Evolutionary conservation across 208 protist genomes (phyloP).

Genomic region (Trypanosoma avium): DNA sequence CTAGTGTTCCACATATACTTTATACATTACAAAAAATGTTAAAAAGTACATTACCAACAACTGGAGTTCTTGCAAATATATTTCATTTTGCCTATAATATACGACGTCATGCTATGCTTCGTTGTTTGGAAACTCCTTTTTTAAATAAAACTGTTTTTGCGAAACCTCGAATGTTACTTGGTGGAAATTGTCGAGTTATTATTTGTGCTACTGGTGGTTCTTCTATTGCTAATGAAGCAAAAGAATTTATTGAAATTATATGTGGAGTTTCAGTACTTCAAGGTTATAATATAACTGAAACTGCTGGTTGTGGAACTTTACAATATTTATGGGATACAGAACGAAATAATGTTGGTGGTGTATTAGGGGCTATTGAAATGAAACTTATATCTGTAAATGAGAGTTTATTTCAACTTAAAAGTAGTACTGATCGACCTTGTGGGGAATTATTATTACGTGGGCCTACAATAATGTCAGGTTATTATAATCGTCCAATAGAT

Average conservation of each 20-base stretch:
- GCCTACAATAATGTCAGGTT: constrained; percentile 63
- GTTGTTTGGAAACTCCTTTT: background rate
- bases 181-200: background rate
- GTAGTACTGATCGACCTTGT: constrained; percentile 19
- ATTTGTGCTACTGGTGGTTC: background rate
- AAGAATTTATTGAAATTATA: background rate
- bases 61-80: background rate
- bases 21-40: constrained; percentile 37
- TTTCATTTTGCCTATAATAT: background rate
- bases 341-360: background rate
- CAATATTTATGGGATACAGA: background rate
- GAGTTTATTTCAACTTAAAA: too few relatives aligned
- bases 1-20: constrained; percentile 55
- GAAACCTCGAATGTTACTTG: background rate
- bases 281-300: background rate
- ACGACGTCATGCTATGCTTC: background rate
- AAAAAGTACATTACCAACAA: background rate
- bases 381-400: too few relatives aligned
- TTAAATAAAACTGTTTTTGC: background rate
- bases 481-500: constrained; percentile 74
- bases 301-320: background rate
- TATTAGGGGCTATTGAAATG: background rate
- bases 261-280: background rate
- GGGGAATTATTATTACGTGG: constrained; percentile 80
- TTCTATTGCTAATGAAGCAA: background rate